A percentile compares a stretch with the other conserved stretches of the same genome.
These are phyloP conservation scores for Albifimbria verrucaria DNA, from an alignment of 2,329 filamentous ascomycete genomes.

Conservation along the genomic window DNA sequence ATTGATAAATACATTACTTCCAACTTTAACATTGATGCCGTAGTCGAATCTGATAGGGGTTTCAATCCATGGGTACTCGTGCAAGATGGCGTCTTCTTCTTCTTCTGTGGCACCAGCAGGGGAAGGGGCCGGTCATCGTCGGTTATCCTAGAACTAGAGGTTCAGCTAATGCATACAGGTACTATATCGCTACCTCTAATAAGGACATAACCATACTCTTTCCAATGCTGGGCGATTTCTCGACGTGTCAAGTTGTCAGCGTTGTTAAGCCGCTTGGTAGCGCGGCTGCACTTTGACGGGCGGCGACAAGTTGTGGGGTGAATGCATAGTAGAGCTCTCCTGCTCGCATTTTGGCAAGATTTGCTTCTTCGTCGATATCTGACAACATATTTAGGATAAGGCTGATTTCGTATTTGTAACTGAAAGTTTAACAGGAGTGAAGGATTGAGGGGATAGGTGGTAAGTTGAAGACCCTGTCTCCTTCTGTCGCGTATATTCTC, in stretches of 20 bases:
- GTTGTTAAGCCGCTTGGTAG: conserved; percentile 62
- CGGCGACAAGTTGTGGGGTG: conserved; percentile 61
- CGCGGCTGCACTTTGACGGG: conserved; percentile 58
- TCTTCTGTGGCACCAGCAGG: conserved; percentile 49
- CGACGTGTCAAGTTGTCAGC: conserved; percentile 59
- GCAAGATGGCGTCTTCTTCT: conserved; percentile 63
- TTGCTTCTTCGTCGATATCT: conserved; percentile 40
- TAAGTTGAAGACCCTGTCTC: no score
- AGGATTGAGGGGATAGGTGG: no score
- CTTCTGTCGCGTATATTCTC: no score
- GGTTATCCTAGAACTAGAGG: conserved; percentile 49
- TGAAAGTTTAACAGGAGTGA: no score
- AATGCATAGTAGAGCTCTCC: conserved; percentile 76
- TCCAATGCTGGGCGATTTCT: conserved; percentile 63
- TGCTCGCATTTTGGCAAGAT: conserved; percentile 54
- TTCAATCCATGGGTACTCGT: conserved; percentile 66
- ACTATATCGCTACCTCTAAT: not conserved
- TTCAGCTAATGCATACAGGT: not conserved
- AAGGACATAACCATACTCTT: conserved; percentile 53
- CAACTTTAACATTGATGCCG: conserved; percentile 66
- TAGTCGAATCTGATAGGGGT: conserved; percentile 72
- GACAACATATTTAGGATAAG: no score
- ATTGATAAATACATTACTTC: conserved; percentile 70
- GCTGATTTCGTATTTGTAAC: no score
- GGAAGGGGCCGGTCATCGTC: conserved; percentile 63